These are phyloP conservation scores for Cornus florida DNA, from an alignment of 148 eudicot species.

Conservation along the genomic window DNA sequence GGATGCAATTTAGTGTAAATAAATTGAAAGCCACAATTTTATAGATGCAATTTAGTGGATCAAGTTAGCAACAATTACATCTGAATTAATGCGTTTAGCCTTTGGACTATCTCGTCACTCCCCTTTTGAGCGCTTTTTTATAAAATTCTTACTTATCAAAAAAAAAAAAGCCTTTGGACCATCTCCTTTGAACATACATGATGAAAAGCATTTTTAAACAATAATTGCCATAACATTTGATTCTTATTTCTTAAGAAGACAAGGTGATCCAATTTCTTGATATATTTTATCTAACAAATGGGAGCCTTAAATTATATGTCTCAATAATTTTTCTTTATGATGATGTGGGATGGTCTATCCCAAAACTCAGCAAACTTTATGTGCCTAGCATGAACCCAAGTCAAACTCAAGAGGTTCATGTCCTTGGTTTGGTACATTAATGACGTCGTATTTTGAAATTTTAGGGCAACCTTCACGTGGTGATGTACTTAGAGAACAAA, in stretches of 20 bases:
- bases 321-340: neutral
- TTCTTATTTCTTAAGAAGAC: neutral
- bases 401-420: neutral
- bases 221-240: neutral
- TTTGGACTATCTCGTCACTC: neutral
- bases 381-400: neutral
- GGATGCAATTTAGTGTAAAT: neutral
- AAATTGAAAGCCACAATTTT: neutral
- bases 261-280: neutral
- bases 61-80: conserved; percentile 3
- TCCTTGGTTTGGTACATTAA: neutral
- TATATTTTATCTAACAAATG: too few species aligned
- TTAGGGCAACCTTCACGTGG: too few species aligned
- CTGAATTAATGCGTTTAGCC: neutral
- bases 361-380: neutral
- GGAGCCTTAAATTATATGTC: neutral
- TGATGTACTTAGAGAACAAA: too few species aligned
- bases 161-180: neutral
- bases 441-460: too few species aligned
- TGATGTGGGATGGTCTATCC: neutral
- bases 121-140: too few species aligned
- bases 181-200: neutral
- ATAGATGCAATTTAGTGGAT: neutral
- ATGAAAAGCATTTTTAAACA: neutral
- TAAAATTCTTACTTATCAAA: too few species aligned